Evolutionary conservation across 1,284 basidiomycete genomes (phyloP).

Genomic region (Paramarasmius palmivorus): DNA sequence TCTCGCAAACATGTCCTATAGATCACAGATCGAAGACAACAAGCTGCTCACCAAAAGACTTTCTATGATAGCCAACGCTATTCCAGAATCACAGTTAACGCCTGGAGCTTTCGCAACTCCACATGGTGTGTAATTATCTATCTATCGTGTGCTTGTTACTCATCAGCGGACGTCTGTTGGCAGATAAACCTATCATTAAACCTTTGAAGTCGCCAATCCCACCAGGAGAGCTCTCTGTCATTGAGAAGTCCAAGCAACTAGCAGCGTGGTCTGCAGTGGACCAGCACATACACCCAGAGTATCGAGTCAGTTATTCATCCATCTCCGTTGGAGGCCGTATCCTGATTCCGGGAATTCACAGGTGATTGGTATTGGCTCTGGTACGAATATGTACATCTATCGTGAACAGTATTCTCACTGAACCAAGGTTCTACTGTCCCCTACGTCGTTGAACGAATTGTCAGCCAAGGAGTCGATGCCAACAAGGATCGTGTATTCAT

Average conservation of each 20-base stretch:
- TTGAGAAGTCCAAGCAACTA: slow-evolving; percentile 85
- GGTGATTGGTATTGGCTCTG: slow-evolving; percentile 91
- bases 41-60: slow-evolving; percentile 12
- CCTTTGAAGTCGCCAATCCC: slow-evolving; percentile 25
- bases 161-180: background rate
- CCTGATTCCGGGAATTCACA: slow-evolving; percentile 27
- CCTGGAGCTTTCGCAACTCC: slow-evolving; percentile 7
- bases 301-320: slow-evolving; percentile 61
- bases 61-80: slow-evolving; percentile 12
- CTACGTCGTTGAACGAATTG: slow-evolving; percentile 95
- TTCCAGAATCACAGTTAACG: slow-evolving; percentile 8
- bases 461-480: slow-evolving; percentile 76
- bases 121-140: background rate
- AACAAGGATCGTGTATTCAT: slow-evolving; percentile 88
- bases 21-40: background rate
- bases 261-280: slow-evolving; percentile 97
- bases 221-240: slow-evolving; percentile 31
- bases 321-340: background rate
- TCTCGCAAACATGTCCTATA: background rate
- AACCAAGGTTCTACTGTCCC: slow-evolving; percentile 88
- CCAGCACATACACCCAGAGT: slow-evolving; percentile 79
- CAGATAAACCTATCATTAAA: slow-evolving; percentile 12
- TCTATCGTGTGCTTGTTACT: background rate
- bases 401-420: background rate
- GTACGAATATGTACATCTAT: slow-evolving; percentile 33